phyloP scores from a whole-genome alignment of 148 eudicot species.

The Bassia scoparia region DNA sequence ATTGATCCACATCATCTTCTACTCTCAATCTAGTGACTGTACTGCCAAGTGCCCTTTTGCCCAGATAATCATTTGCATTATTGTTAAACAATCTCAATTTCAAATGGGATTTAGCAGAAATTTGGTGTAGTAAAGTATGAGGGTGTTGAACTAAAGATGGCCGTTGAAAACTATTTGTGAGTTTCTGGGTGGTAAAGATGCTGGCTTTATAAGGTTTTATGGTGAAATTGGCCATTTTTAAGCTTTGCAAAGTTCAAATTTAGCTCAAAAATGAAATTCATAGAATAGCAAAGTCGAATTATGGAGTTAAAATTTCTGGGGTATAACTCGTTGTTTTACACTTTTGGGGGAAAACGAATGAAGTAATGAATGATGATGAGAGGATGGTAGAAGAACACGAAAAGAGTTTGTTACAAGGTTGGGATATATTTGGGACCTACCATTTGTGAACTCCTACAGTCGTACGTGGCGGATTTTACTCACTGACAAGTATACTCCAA shows the following conservation, averaged over 20 bases:
- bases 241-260: background rate
- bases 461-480: too few relatives aligned
- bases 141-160: conserved; percentile 6
- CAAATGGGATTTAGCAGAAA: conserved; percentile 26
- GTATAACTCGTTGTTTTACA: background rate
- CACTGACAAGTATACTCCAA: too few relatives aligned
- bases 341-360: too few relatives aligned
- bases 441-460: too few relatives aligned
- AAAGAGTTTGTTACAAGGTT: too few relatives aligned
- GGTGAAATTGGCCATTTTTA: conserved; percentile 46
- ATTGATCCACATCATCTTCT: conserved; percentile 39
- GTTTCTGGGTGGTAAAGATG: conserved; percentile 22
- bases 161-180: background rate
- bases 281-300: background rate
- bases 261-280: conserved; percentile 4
- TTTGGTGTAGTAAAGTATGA: background rate
- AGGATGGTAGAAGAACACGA: too few relatives aligned
- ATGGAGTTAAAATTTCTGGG: background rate
- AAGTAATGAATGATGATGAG: too few relatives aligned
- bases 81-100: conserved; percentile 39
- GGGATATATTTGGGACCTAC: too few relatives aligned
- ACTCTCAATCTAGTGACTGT: conserved; percentile 31
- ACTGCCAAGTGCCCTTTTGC: conserved; percentile 17
- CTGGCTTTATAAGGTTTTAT: conserved; percentile 26
- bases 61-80: conserved; percentile 30